A percentile compares a stretch with the other conserved stretches of the same genome.
phyloP scores from a whole-genome alignment of 1,284 basidiomycete species.

The Sporisorium exsertum region DNA sequence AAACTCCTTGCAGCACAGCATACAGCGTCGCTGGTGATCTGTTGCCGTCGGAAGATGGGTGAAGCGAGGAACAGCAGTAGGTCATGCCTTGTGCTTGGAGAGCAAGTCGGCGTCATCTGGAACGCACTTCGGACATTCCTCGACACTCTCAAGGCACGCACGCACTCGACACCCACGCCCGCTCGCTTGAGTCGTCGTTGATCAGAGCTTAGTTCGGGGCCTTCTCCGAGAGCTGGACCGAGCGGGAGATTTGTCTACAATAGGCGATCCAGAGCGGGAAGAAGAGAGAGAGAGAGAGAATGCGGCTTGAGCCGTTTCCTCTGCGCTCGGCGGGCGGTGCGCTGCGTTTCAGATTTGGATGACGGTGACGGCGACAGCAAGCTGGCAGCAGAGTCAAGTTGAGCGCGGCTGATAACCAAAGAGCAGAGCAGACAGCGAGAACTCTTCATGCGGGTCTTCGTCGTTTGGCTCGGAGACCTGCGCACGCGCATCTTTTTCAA shows the following conservation, averaged over 20 bases:
- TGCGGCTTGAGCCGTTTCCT: neutral
- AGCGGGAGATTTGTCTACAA: neutral
- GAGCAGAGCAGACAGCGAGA: neutral
- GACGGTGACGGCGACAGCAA: neutral
- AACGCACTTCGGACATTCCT: neutral
- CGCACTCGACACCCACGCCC: neutral
- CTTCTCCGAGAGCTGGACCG: neutral
- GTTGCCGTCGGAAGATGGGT: no score
- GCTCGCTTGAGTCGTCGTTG: neutral
- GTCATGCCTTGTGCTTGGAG: neutral
- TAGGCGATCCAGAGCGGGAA: neutral
- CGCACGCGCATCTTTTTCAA: neutral
- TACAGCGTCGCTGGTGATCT: no score
- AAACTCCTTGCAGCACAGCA: neutral
- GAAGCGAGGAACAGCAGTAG: neutral
- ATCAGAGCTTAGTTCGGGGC: neutral
- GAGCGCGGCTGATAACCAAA: neutral
- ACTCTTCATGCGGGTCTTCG: neutral
- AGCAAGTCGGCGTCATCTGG: neutral
- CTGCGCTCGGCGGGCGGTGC: no score
- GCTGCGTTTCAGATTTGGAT: no score
- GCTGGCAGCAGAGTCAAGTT: neutral
- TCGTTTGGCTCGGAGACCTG: neutral
- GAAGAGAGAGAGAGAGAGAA: neutral
- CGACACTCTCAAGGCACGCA: neutral